Percentiles rank a stretch among this genome's conserved stretches.
These are phyloP conservation scores for Chlorella sp. DNA, from an alignment of 139 green algal genomes.

Conservation along the genomic window DNA sequence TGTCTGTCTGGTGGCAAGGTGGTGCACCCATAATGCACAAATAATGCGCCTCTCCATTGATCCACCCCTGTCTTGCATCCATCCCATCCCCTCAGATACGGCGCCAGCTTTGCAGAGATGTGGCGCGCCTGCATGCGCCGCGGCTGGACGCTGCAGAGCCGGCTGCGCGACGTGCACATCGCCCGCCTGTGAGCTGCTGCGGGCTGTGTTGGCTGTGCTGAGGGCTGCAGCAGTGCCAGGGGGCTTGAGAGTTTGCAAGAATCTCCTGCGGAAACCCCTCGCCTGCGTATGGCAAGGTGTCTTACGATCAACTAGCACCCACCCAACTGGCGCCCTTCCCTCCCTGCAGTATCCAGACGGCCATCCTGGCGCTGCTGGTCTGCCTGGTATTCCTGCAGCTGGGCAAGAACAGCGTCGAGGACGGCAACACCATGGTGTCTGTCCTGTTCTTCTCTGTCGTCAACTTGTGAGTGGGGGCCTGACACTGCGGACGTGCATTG, in stretches of 20 bases:
- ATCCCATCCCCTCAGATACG: neutral
- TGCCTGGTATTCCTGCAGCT: conserved; percentile 63
- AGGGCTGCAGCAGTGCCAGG: neutral
- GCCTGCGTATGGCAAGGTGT: too few species aligned
- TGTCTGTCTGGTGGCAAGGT: too few species aligned
- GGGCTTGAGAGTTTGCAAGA: too few species aligned
- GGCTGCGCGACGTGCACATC: conserved; percentile 6
- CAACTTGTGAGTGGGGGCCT: neutral
- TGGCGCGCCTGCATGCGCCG: conserved; percentile 5
- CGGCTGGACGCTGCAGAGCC: neutral
- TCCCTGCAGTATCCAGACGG: conserved; percentile 26
- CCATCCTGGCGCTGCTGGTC: conserved; percentile 45
- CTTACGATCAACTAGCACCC: neutral
- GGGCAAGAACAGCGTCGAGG: conserved; percentile 6
- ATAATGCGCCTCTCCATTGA: too few species aligned
- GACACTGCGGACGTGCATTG: too few species aligned
- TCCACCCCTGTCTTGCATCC: too few species aligned
- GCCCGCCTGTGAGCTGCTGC: conserved; percentile 19
- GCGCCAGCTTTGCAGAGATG: neutral
- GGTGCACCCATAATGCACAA: too few species aligned
- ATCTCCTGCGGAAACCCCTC: too few species aligned
- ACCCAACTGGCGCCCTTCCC: too few species aligned
- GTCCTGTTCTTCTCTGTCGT: conserved; percentile 64
- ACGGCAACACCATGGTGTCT: conserved; percentile 24
- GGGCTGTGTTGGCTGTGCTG: neutral